Conservation (phyloP, 257 asterid species). For the Henckelia pumila region DNA sequence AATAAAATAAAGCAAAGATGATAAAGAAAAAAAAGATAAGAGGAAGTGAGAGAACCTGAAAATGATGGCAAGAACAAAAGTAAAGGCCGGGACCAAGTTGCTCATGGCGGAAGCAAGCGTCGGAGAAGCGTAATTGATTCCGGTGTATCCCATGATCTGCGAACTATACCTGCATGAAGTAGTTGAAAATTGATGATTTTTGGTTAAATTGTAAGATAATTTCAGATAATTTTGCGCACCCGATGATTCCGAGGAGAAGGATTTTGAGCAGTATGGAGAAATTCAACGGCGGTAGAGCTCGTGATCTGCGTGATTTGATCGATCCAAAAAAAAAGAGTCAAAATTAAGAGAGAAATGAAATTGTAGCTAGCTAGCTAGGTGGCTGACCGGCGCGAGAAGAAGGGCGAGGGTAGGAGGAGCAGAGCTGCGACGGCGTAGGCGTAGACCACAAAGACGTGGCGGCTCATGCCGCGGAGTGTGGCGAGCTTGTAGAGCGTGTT, state of each 20-base stretch:
- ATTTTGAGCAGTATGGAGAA: conserved; percentile 51
- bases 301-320: conserved; percentile 55
- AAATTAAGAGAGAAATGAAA: too few species aligned
- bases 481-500: conserved; percentile 83
- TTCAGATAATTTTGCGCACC: conserved; percentile 39
- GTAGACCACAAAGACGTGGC: conserved; percentile 71
- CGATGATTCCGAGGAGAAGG: conserved; percentile 63
- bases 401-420: conserved; percentile 60
- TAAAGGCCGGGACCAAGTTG: conserved; percentile 78
- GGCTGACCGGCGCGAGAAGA: conserved; percentile 55
- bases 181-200: too few species aligned
- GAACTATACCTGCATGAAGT: conserved; percentile 52
- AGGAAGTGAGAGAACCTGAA: conserved; percentile 40
- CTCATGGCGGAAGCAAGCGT: conserved; percentile 88
- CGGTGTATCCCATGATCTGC: conserved; percentile 68
- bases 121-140: conserved; percentile 65
- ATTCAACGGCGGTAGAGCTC: conserved; percentile 51
- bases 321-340: too few species aligned
- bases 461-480: conserved; percentile 64
- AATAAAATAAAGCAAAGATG: too few species aligned
- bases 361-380: too few species aligned
- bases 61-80: conserved; percentile 64
- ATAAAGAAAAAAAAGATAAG: too few species aligned
- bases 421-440: conserved; percentile 74
- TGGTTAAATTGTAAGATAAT: too few species aligned